A percentile compares a stretch with the other conserved stretches of the same genome.
phyloP scores from a whole-genome alignment of 2,329 filamentous ascomycete species.

The Parasarocladium wereldwijsianum region DNA sequence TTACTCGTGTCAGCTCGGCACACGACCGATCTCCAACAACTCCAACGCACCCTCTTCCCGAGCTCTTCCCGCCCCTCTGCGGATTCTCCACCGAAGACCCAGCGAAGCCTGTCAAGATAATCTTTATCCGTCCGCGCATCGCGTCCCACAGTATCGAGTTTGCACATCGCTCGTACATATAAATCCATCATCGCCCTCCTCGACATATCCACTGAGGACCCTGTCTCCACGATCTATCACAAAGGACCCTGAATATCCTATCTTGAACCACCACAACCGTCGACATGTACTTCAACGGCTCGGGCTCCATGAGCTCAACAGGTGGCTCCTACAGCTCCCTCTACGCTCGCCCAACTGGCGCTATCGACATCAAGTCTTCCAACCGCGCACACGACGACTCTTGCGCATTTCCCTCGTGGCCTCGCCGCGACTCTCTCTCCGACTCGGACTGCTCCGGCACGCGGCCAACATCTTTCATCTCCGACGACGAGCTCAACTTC shows the following conservation, averaged over 20 bases:
- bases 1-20: too few relatives aligned
- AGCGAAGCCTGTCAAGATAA: too few relatives aligned
- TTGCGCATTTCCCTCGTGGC: slow-evolving; percentile 46
- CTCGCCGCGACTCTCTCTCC: slow-evolving; percentile 35
- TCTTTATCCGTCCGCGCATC: too few relatives aligned
- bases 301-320: slow-evolving; percentile 30
- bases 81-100: too few relatives aligned
- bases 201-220: too few relatives aligned
- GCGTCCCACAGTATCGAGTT: too few relatives aligned
- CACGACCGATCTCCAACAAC: too few relatives aligned
- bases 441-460: slow-evolving; percentile 13
- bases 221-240: slow-evolving; percentile 7
- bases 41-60: too few relatives aligned
- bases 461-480: slow-evolving; percentile 40
- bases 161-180: too few relatives aligned
- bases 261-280: slow-evolving; percentile 9
- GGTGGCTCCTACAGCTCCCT: slow-evolving; percentile 36
- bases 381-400: slow-evolving; percentile 24
- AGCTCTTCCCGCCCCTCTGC: too few relatives aligned
- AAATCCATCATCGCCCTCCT: too few relatives aligned
- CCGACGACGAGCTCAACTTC: slow-evolving; percentile 49
- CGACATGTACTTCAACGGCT: slow-evolving; percentile 10
- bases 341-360: slow-evolving; percentile 21
- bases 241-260: slow-evolving; percentile 5
- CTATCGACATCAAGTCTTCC: slow-evolving; percentile 29